Percentiles rank a stretch among this genome's conserved stretches.
Evolutionary conservation across 2,329 filamentous ascomycete genomes (phyloP).

Genomic region (Ceratocystis huliohia): DNA sequence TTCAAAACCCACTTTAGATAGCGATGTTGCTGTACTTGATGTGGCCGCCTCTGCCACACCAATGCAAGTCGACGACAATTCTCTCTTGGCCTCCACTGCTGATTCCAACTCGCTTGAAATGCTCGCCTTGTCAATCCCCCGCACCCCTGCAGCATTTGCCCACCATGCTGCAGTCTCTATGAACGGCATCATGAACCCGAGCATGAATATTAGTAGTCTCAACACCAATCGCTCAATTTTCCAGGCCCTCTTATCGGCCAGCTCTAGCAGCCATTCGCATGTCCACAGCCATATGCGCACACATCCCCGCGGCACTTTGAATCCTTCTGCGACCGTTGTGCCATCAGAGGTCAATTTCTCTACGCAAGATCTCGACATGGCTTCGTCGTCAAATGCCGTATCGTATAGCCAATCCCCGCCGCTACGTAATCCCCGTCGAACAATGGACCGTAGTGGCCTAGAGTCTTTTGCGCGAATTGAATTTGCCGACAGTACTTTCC

Average conservation of each 20-base stretch:
- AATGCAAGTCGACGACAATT: neutral
- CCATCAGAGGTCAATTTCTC: slow-evolving; percentile 17
- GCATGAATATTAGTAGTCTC: neutral
- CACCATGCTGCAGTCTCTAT: slow-evolving; percentile 15
- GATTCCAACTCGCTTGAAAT: slow-evolving; percentile 6
- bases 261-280: neutral
- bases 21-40: slow-evolving; percentile 3
- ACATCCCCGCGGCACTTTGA: slow-evolving; percentile 5
- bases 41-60: slow-evolving; percentile 6
- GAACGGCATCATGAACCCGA: neutral
- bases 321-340: slow-evolving; percentile 15
- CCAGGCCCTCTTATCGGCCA: slow-evolving; percentile 13
- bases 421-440: slow-evolving; percentile 1
- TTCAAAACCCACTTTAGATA: neutral
- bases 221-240: slow-evolving; percentile 11
- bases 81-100: slow-evolving; percentile 2
- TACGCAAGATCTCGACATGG: slow-evolving; percentile 1
- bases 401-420: neutral
- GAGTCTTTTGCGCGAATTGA: slow-evolving; percentile 50
- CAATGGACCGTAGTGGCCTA: slow-evolving; percentile 27
- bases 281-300: slow-evolving; percentile 12
- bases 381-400: slow-evolving; percentile 3
- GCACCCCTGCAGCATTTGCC: slow-evolving; percentile 18
- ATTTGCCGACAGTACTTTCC: slow-evolving; percentile 64
- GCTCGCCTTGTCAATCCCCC: slow-evolving; percentile 16